phyloP scores from a whole-genome alignment of 192 early-diverging fungal species.

The Dissophora ornata region DNA sequence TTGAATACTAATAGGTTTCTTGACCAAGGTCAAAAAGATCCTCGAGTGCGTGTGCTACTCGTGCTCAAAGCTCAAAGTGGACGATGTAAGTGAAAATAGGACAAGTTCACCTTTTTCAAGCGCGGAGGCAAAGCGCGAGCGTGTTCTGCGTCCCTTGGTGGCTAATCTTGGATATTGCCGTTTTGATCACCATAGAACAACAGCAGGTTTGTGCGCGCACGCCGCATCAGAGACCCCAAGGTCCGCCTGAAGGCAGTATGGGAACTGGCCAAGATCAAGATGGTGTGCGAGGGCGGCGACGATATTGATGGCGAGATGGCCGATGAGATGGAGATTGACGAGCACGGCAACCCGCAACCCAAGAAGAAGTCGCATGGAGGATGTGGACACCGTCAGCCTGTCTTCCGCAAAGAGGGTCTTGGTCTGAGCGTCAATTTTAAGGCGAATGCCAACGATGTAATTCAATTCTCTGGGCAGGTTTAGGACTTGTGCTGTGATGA shows the following conservation, averaged over 20 bases:
- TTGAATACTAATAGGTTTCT: slow-evolving; percentile 73
- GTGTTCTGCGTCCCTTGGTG: too few relatives aligned
- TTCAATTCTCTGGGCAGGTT: too few relatives aligned
- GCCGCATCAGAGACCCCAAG: slow-evolving; percentile 75
- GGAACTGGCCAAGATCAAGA: slow-evolving; percentile 87
- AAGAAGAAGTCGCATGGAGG: slow-evolving; percentile 81
- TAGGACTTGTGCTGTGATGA: too few relatives aligned
- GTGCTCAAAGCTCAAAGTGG: slow-evolving; percentile 94
- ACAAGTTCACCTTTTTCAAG: too few relatives aligned
- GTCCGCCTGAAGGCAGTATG: slow-evolving; percentile 85
- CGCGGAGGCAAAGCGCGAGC: too few relatives aligned
- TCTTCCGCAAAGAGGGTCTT: slow-evolving; percentile 82
- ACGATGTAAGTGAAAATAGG: slow-evolving; percentile 67
- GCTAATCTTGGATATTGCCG: too few relatives aligned
- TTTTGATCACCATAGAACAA: slow-evolving; percentile 75
- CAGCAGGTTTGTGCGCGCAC: slow-evolving; percentile 71
- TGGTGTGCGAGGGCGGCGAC: slow-evolving; percentile 81
- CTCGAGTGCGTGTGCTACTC: slow-evolving; percentile 96
- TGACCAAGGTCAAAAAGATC: slow-evolving; percentile 95
- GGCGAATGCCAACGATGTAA: slow-evolving; percentile 48
- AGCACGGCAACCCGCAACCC: slow-evolving; percentile 58
- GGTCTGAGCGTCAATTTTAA: slow-evolving; percentile 71
- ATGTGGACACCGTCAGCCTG: slow-evolving; percentile 87
- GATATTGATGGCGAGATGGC: slow-evolving; percentile 69
- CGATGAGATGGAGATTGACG: slow-evolving; percentile 56